Evolutionary conservation across 306 rosid species (phyloP).

Genomic region (Pterocarpus santalinus): DNA sequence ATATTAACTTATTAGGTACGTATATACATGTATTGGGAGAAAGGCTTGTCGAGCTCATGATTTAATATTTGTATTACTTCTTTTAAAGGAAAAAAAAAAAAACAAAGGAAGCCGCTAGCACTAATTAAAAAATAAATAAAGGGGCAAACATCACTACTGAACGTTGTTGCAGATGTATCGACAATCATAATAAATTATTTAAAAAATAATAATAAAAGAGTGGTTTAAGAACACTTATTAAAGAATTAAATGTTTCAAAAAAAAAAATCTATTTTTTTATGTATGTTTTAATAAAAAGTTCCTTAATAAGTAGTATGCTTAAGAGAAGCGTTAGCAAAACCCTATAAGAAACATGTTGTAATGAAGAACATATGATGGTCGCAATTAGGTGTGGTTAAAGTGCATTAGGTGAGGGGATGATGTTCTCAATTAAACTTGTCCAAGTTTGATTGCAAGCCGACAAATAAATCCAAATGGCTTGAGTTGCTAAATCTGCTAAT

Average conservation of each 20-base stretch:
- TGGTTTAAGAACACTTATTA: background rate
- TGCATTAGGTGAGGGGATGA: constrained; percentile 51
- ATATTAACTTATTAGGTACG: background rate
- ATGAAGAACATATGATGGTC: background rate
- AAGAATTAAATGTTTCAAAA: background rate
- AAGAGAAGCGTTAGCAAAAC: background rate
- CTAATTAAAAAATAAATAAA: background rate
- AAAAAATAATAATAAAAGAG: background rate
- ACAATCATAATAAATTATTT: background rate
- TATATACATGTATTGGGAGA: background rate
- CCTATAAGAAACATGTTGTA: background rate
- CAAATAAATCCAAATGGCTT: constrained; percentile 38
- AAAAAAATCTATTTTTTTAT: background rate
- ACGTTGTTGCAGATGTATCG: background rate
- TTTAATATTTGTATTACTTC: background rate
- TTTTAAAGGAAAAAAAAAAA: background rate
- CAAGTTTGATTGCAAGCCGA: constrained; percentile 42
- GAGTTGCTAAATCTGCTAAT: constrained; percentile 25
- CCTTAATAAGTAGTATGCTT: background rate
- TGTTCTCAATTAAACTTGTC: background rate
- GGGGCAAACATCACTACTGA: background rate
- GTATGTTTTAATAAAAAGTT: background rate
- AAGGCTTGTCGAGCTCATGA: background rate
- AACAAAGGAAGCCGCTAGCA: background rate
- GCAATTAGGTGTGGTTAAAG: constrained; percentile 41